Conservation (phyloP, 495 filamentous ascomycete species). For the Penicillium bovifimosum region DNA sequence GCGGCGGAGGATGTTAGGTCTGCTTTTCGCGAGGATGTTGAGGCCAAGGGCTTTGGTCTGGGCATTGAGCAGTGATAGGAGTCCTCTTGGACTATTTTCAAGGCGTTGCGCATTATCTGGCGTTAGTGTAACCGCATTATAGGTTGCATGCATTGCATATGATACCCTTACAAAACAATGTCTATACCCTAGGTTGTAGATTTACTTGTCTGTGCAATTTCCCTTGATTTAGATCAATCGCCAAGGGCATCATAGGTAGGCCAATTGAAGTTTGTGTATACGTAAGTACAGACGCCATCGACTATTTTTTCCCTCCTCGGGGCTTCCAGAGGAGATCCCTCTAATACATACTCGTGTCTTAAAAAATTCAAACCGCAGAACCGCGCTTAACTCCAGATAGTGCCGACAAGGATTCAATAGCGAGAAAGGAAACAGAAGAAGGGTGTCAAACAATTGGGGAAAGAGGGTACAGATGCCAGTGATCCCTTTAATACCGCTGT, state of each 20-base stretch:
- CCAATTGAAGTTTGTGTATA: slow-evolving; percentile 4
- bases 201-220: background rate
- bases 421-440: slow-evolving; percentile 14
- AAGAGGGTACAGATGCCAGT: background rate
- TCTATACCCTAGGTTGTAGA: background rate
- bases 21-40: slow-evolving; percentile 82
- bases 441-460: slow-evolving; percentile 21
- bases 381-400: slow-evolving; percentile 31
- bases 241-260: background rate
- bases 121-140: slow-evolving; percentile 10
- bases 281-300: background rate
- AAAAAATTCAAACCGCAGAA: slow-evolving; percentile 5
- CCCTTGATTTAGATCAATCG: background rate
- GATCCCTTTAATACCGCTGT: slow-evolving; percentile 52
- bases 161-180: slow-evolving; percentile 22
- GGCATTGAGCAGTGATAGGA: slow-evolving; percentile 32
- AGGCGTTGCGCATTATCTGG: slow-evolving; percentile 5
- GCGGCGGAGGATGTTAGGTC: slow-evolving; percentile 83
- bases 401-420: slow-evolving; percentile 16
- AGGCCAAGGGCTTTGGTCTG: slow-evolving; percentile 68
- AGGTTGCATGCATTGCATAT: slow-evolving; percentile 21
- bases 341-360: background rate
- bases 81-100: background rate
- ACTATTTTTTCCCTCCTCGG: no score
- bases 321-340: background rate